These are phyloP conservation scores for Spraguea lophii DNA, from an alignment of 371 early-diverging fungal species.

Conservation along the genomic window DNA sequence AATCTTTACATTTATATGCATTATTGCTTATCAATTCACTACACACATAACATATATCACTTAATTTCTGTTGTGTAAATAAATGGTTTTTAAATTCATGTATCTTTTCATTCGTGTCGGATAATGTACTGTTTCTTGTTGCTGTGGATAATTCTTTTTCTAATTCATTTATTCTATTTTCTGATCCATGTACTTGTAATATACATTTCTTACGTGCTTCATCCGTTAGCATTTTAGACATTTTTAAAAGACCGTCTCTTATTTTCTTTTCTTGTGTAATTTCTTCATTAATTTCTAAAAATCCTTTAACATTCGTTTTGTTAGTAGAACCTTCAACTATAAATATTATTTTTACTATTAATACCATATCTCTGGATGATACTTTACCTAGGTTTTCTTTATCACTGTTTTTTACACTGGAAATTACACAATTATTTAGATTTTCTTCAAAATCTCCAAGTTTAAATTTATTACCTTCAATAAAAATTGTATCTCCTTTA, in stretches of 20 bases:
- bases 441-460: constrained; percentile 2
- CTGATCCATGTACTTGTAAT: constrained; percentile 34
- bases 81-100: constrained; percentile 40
- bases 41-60: constrained; percentile 36
- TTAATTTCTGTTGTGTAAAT: constrained; percentile 25
- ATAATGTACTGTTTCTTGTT: constrained; percentile 4
- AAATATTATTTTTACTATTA: constrained; percentile 31
- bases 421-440: constrained; percentile 13
- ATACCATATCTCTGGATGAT: constrained; percentile 17
- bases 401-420: constrained; percentile 25
- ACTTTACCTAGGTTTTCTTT: constrained; percentile 22
- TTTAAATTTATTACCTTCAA: constrained; percentile 5
- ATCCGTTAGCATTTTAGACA: constrained; percentile 20
- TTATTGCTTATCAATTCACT: constrained; percentile 27
- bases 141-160: constrained; percentile 28
- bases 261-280: constrained; percentile 38
- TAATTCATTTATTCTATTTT: constrained; percentile 34
- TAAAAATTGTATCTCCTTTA: background rate
- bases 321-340: constrained; percentile 22
- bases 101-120: constrained; percentile 7
- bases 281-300: constrained; percentile 25
- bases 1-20: constrained; percentile 42
- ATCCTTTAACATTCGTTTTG: constrained; percentile 13
- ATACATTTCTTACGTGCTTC: constrained; percentile 21
- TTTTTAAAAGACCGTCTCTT: constrained; percentile 33